Percentiles rank a stretch among this genome's conserved stretches.
Conservation (phyloP, 768 basidiomycete species). For the Clitopilus hobsonii region DNA sequence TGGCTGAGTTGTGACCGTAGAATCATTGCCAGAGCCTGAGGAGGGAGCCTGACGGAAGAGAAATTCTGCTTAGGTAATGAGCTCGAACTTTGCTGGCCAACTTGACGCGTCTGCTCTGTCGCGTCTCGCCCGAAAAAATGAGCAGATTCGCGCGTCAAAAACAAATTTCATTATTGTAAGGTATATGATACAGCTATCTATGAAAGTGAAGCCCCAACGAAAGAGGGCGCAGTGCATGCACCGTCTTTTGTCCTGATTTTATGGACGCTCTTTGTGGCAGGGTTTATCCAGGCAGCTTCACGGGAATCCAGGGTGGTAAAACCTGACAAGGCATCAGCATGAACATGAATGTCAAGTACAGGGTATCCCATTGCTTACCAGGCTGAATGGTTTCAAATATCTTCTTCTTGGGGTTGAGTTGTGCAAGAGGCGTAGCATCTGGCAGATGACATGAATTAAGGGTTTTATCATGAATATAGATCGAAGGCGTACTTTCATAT, state of each 20-base stretch:
- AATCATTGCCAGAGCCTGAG: slow-evolving; percentile 26
- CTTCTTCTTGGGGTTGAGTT: slow-evolving; percentile 98
- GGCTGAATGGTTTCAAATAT: slow-evolving; percentile 97
- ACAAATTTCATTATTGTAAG: not conserved
- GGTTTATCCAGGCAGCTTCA: slow-evolving; percentile 94
- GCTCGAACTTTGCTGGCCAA: not conserved
- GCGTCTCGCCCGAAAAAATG: not conserved
- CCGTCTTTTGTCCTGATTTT: slow-evolving; percentile 85
- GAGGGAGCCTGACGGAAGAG: slow-evolving; percentile 1
- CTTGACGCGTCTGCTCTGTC: too few species aligned
- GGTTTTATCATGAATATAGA: not conserved
- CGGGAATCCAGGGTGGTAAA: slow-evolving; percentile 85
- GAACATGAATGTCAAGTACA: not conserved
- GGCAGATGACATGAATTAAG: slow-evolving; percentile 1
- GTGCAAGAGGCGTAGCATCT: slow-evolving; percentile 68
- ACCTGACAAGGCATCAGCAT: slow-evolving; percentile 35
- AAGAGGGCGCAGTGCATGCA: slow-evolving; percentile 71
- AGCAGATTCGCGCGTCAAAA: not conserved
- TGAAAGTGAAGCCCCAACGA: slow-evolving; percentile 90
- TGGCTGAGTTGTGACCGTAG: slow-evolving; percentile 27
- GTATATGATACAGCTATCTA: slow-evolving; percentile 31
- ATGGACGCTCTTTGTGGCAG: slow-evolving; percentile 72
- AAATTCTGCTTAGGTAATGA: slow-evolving; percentile 7
- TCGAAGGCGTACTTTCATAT: slow-evolving; percentile 59
- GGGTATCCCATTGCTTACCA: slow-evolving; percentile 34